Percentiles rank a stretch among this genome's conserved stretches.
Conservation (phyloP, 805 yeast genomes). For the Ascoidea asiatica region DNA sequence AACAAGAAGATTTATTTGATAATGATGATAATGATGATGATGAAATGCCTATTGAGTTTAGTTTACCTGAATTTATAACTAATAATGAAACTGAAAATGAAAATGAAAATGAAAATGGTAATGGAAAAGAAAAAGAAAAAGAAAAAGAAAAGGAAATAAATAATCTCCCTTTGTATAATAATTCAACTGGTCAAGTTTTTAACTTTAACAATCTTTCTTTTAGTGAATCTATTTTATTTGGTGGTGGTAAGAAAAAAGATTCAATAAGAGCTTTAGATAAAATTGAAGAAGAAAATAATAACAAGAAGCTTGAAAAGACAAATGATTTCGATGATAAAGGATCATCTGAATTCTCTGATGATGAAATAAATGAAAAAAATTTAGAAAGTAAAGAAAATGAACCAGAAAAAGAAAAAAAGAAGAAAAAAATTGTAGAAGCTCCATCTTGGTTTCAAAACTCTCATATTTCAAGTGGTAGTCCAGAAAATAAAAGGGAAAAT, state of each 20-base stretch:
- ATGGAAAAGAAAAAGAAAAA: constrained; percentile 1
- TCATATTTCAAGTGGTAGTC: background rate
- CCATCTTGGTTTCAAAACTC: background rate
- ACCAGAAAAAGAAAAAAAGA: background rate
- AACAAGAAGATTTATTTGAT: constrained; percentile 8
- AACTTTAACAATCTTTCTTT: too few relatives aligned
- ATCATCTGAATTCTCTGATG: too few relatives aligned
- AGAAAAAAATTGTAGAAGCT: background rate
- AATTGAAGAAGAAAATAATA: background rate
- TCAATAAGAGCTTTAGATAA: background rate
- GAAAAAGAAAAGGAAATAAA: constrained; percentile 3
- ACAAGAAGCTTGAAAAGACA: background rate
- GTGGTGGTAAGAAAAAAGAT: too few relatives aligned
- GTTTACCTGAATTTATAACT: constrained; percentile 15
- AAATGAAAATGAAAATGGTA: background rate
- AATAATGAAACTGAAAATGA: constrained; percentile 1
- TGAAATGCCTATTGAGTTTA: constrained; percentile 10
- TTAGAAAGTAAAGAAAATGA: background rate
- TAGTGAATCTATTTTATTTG: background rate
- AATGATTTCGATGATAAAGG: too few relatives aligned
- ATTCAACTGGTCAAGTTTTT: background rate
- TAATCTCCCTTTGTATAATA: too few relatives aligned
- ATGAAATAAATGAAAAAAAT: too few relatives aligned
- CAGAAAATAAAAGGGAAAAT: background rate
- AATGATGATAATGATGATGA: constrained; percentile 4